Evolutionary conservation across 2,329 filamentous ascomycete species (phyloP).

Genomic region (Venturia effusa): DNA sequence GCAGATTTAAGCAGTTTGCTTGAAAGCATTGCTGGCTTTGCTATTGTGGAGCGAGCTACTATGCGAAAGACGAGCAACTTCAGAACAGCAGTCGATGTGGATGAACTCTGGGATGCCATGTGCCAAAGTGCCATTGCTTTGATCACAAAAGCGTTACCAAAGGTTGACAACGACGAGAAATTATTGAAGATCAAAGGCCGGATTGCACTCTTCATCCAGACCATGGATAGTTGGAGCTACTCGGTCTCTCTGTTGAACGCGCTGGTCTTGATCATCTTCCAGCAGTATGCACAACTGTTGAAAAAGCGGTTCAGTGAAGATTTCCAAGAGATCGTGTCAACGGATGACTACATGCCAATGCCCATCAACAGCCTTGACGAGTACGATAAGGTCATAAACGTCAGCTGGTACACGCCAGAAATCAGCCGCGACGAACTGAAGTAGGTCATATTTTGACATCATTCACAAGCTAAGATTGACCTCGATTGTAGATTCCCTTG

Average conservation of each 20-base stretch:
- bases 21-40: conserved; percentile 91
- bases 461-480: conserved; percentile 17
- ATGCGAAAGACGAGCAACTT: conserved; percentile 79
- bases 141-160: conserved; percentile 66
- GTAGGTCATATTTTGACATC: conserved; percentile 34
- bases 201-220: conserved; percentile 90
- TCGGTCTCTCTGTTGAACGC: conserved; percentile 70
- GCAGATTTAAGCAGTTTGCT: conserved; percentile 78
- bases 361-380: conserved; percentile 82
- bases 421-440: conserved; percentile 63
- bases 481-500: conserved; percentile 63
- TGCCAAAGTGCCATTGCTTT: conserved; percentile 76
- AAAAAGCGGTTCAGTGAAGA: conserved; percentile 90
- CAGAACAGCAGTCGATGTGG: conserved; percentile 73
- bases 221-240: conserved; percentile 95
- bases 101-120: conserved; percentile 98
- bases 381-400: conserved; percentile 89
- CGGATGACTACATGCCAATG: conserved; percentile 99
- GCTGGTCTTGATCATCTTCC: conserved; percentile 79
- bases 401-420: conserved; percentile 91
- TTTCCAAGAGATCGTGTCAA: conserved; percentile 83
- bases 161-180: conserved; percentile 78
- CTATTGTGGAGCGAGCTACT: conserved; percentile 90
- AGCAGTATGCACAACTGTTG: conserved; percentile 85
- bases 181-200: conserved; percentile 92